Evolutionary conservation across 2,329 filamentous ascomycete genomes (phyloP), one percentile per base, ranked within the genome.

Genomic region (Plectosphaerella sp.): DNA sequence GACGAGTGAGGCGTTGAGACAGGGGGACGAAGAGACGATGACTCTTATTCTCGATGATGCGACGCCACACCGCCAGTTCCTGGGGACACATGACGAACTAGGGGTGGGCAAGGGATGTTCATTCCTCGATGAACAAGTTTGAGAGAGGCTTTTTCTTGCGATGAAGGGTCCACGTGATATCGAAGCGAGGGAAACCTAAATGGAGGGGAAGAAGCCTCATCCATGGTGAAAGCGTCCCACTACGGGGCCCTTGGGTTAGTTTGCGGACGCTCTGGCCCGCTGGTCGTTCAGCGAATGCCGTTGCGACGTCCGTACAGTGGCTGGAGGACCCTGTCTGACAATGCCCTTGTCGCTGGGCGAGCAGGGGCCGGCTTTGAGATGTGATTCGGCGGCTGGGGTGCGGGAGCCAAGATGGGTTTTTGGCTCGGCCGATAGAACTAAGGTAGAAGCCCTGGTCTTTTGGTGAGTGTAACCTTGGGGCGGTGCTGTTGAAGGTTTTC

Each of bases 311-410:
- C 39, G 36, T 41, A 49, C 48, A 49, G 48, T 49, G 48, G 48
- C 22, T 20, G 36, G 39, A 49, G 24, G 48, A 49, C 48, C 48
- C 48, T 49, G 48, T 49, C 48, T 35, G 42, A 49, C 37, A 33
- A 49, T 18, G 48, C 22, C 48, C 48, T 45, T 49, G 48, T 42
- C 39, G n/a, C 14, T 11, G 36, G 18, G 5, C 8, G 14, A 16
- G n/a, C 33, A 28, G 47, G 22, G 20, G 20, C 15, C 36, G 18
- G 37, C 16, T 43, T 25, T 10, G 39, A 24, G 37, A 43, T 35
- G 48, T 24, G 48, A 49, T 49, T 49, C 42, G 28, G 37, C 12
- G 18, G 37, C 8, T 6, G 37, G 48, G 39, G 37, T 11, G 22
- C 41, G 41, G 41, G 41, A 43, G 41, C 41, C 41, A 43, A 43